Conservation (phyloP, 2,329 filamentous ascomycete genomes). For the Acephala macrosclerotiorum region DNA sequence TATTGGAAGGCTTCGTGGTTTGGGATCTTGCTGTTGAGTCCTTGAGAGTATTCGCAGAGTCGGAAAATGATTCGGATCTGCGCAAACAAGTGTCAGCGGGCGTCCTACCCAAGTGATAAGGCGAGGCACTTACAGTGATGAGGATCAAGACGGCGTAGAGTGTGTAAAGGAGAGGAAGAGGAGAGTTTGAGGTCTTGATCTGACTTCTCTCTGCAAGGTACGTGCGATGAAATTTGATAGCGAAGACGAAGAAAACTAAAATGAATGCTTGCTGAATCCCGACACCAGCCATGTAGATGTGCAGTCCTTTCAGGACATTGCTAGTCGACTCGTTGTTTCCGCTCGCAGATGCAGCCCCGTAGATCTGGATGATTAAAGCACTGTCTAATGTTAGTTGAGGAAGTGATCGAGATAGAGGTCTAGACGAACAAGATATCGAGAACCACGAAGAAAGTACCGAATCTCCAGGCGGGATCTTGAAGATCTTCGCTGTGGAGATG, state of each 20-base stretch:
- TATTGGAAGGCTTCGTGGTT: constrained; percentile 44
- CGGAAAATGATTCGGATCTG: constrained; percentile 61
- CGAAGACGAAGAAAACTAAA: constrained; percentile 50
- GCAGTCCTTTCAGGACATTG: constrained; percentile 39
- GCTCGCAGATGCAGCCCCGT: constrained; percentile 41
- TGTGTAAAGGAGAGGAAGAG: constrained; percentile 38
- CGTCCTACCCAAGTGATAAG: too few relatives aligned
- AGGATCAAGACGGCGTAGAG: constrained; percentile 48
- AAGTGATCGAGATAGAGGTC: background rate
- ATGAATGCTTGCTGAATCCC: constrained; percentile 58
- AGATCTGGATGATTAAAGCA: constrained; percentile 35
- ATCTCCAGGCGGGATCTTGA: constrained; percentile 33
- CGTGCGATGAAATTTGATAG: constrained; percentile 47
- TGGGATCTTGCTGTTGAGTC: constrained; percentile 44
- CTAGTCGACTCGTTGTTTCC: constrained; percentile 43
- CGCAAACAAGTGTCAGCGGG: too few relatives aligned
- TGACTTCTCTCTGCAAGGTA: constrained; percentile 15
- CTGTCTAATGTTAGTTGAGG: constrained; percentile 19
- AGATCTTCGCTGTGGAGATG: constrained; percentile 31
- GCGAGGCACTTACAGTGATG: constrained; percentile 45
- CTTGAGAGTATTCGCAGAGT: constrained; percentile 57
- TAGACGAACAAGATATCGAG: constrained; percentile 41
- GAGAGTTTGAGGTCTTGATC: background rate
- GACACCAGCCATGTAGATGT: constrained; percentile 59
- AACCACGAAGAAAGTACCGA: constrained; percentile 39